Conservation (phyloP, 176 grass and related monocot species). For the Coix lacrymajobi region DNA sequence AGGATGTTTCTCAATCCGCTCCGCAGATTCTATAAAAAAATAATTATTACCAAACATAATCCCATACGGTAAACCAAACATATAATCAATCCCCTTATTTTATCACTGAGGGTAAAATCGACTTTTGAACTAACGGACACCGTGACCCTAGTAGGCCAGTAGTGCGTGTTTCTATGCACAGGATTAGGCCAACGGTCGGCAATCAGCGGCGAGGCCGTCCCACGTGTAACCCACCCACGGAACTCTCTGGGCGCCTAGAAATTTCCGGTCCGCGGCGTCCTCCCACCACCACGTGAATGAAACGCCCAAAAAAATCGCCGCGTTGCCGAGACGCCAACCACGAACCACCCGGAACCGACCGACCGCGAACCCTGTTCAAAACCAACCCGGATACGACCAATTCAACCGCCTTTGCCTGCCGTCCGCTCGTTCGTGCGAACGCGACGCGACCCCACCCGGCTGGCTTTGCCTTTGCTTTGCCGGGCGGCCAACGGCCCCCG, state of each 20-base stretch:
- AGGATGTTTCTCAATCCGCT: too few relatives aligned
- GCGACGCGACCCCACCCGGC: background rate
- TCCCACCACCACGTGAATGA: background rate
- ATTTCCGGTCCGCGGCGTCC: background rate
- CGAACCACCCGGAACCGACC: background rate
- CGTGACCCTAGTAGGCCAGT: too few relatives aligned
- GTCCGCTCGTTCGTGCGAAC: background rate
- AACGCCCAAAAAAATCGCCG: background rate
- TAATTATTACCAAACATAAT: too few relatives aligned
- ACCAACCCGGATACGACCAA: background rate
- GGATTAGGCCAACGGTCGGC: too few relatives aligned
- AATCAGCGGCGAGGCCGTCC: too few relatives aligned
- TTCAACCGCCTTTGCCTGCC: background rate
- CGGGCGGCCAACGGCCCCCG: background rate
- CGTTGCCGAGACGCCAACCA: slow-evolving; percentile 7
- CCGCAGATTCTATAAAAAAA: too few relatives aligned
- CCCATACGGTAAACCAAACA: too few relatives aligned
- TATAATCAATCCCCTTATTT: too few relatives aligned
- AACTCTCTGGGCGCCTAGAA: background rate
- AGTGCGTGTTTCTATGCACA: too few relatives aligned
- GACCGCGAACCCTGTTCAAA: background rate
- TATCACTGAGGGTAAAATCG: too few relatives aligned
- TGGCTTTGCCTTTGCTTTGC: background rate
- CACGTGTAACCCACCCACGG: too few relatives aligned
- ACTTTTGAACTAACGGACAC: too few relatives aligned